Conservation (phyloP, 2,329 filamentous ascomycete genomes). For the Diaporthe australafricana region DNA sequence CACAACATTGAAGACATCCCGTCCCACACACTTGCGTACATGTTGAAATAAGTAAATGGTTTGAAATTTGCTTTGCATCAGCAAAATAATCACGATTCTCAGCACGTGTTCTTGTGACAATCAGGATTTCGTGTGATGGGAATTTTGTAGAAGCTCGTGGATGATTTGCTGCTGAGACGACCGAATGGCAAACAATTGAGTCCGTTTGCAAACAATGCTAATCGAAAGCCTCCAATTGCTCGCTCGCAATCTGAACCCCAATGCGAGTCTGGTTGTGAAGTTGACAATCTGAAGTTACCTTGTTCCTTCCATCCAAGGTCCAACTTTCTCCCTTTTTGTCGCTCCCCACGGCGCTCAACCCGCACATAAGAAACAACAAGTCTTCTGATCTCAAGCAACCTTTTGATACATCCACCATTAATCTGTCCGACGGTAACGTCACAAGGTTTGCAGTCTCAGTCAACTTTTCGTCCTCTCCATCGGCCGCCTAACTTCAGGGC, state of each 20-base stretch:
- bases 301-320: not conserved
- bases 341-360: not conserved
- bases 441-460: not conserved
- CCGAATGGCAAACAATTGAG: not conserved
- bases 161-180: not conserved
- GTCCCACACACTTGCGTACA: no score
- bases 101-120: not conserved
- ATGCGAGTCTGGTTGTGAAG: not conserved
- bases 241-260: not conserved
- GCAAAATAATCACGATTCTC: not conserved
- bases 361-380: not conserved
- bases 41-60: no score
- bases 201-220: not conserved
- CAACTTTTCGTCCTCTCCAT: not conserved
- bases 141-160: not conserved
- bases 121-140: no score
- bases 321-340: not conserved
- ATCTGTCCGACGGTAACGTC: not conserved
- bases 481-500: not conserved
- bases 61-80: no score
- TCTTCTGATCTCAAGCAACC: not conserved
- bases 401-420: not conserved
- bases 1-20: no score
- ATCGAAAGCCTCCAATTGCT: no score
- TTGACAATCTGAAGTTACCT: not conserved